Conservation (phyloP, 2,329 filamentous ascomycete species). For the Graphiopsis chlorocephala region DNA sequence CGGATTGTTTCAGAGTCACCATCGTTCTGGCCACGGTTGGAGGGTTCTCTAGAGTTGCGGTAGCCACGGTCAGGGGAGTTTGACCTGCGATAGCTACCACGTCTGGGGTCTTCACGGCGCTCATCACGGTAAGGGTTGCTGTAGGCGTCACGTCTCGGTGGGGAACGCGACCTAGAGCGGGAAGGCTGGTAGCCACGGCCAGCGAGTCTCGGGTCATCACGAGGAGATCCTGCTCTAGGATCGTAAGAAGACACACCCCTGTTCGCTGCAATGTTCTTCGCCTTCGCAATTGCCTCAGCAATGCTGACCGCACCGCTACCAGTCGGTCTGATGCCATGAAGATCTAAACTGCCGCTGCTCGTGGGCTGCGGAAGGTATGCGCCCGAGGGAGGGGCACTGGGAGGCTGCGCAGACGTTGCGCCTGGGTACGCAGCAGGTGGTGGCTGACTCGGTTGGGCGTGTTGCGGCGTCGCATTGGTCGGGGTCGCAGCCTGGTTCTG, state of each 20-base stretch:
- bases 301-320: conserved; percentile 81
- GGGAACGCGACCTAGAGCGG: conserved; percentile 68
- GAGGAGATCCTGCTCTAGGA: conserved; percentile 35
- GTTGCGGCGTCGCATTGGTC: conserved; percentile 19
- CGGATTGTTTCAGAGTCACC: conserved; percentile 76
- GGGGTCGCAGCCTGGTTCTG: conserved; percentile 37
- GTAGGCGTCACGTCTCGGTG: conserved; percentile 65
- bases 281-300: conserved; percentile 79
- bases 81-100: conserved; percentile 62
- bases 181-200: conserved; percentile 61
- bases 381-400: conserved; percentile 32
- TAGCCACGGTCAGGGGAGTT: conserved; percentile 58
- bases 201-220: conserved; percentile 48
- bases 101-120: conserved; percentile 65
- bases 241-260: conserved; percentile 62
- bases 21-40: conserved; percentile 44
- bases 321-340: conserved; percentile 75
- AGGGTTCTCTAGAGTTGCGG: conserved; percentile 28
- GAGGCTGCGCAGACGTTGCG: conserved; percentile 33
- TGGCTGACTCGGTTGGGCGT: conserved; percentile 46
- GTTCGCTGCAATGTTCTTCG: conserved; percentile 76
- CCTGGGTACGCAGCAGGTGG: conserved; percentile 34
- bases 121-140: conserved; percentile 80
- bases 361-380: conserved; percentile 62
- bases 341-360: conserved; percentile 71